Base-by-base conservation (phyloP, 805 yeast genomes). In the Sungouiella blattae region DNA sequence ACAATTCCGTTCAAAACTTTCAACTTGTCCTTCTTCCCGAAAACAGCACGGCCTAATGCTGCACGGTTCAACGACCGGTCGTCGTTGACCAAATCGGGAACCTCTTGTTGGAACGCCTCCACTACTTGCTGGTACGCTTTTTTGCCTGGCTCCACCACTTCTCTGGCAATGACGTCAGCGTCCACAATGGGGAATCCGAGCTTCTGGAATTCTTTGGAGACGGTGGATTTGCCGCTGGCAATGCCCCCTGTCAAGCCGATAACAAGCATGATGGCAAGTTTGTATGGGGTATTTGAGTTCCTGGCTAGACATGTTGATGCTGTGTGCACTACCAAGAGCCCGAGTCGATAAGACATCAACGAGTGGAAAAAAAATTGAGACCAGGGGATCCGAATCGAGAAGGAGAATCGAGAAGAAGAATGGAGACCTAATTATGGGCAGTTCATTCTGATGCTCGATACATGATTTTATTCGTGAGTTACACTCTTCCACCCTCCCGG, bases 231-330 rank as follows among this genome's bases (percentile, higher is more conserved):
- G 3, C 99, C 99, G n/a, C 93, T 75, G 4, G 96, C 96, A 32
- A 93, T 93, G 1, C 97, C 96, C 2, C 99, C 99, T 0, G 98
- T 93, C n/a, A 93, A 73, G 1, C 99, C 99, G 5, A 93, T 74
- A 21, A 93, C 73, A 29, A 93, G 73, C 98, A 93, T 91, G 4
- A 17, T 4, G 30, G n/a, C n/a, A n/a, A n/a, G n/a, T n/a, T n/a
- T n/a, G n/a, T n/a, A n/a, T n/a, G n/a, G n/a, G n/a, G n/a, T n/a
- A n/a, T n/a, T n/a, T n/a, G n/a, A n/a, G n/a, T n/a, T n/a, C n/a
- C n/a, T n/a, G n/a, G n/a, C n/a, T n/a, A n/a, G n/a, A n/a, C n/a
- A n/a, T n/a, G n/a, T n/a, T n/a, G n/a, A n/a, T n/a, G n/a, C n/a
- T n/a, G n/a, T n/a, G n/a, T n/a, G n/a, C n/a, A n/a, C n/a, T n/a